phyloP scores from a whole-genome alignment of 73 alveolate genomes.

The Paramecium caudatum region DNA sequence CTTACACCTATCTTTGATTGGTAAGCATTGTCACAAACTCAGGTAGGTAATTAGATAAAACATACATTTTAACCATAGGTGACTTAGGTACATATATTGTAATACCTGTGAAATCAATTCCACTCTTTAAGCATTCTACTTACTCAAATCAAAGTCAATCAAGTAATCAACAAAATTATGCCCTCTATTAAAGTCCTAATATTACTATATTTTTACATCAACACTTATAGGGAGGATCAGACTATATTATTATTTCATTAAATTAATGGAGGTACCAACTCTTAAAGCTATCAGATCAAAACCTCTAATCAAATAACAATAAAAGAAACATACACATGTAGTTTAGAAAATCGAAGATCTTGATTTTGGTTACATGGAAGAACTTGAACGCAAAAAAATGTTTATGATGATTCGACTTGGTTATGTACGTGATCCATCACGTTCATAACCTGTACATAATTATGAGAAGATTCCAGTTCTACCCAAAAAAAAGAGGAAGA shows the following conservation, averaged over 20 bases:
- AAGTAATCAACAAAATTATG: conserved; percentile 52
- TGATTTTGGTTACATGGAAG: conserved; percentile 66
- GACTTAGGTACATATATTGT: neutral
- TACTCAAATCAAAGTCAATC: conserved; percentile 66
- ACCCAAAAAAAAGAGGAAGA: neutral
- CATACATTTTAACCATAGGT: conserved; percentile 25
- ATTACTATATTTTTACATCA: conserved; percentile 33
- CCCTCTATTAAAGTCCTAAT: conserved; percentile 18
- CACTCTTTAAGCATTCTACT: conserved; percentile 32
- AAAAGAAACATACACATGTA: neutral
- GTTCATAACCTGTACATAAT: conserved; percentile 5
- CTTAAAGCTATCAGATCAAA: conserved; percentile 15
- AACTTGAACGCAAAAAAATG: conserved; percentile 34
- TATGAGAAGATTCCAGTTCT: conserved; percentile 47
- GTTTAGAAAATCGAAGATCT: conserved; percentile 25
- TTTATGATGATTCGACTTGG: conserved; percentile 51
- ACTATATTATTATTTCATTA: conserved; percentile 57
- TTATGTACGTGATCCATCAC: neutral
- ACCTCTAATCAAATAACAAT: neutral
- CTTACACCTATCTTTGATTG: neutral
- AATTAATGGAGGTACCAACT: conserved; percentile 38
- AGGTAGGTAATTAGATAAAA: conserved; percentile 34
- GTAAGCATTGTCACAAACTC: neutral
- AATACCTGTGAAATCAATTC: conserved; percentile 48
- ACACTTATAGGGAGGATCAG: conserved; percentile 55